Evolutionary conservation across 1,284 basidiomycete species (phyloP), one percentile per base, ranked within the genome.

Genomic region (Cryptococcus amylolentus): DNA sequence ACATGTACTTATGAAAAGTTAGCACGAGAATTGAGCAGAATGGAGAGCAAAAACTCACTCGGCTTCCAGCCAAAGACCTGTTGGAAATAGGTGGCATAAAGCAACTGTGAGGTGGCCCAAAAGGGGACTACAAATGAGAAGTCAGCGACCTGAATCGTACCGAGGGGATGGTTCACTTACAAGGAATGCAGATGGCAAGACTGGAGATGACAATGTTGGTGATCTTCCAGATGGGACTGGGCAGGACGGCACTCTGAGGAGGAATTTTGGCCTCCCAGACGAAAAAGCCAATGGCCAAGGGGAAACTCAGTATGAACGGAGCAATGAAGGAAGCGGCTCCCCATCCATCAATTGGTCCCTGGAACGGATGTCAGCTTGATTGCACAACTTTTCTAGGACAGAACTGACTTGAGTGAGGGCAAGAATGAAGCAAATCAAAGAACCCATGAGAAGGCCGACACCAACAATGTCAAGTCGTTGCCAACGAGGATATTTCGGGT

Each of bases 391-490:
- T 3, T 23, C 23, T 6, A 35, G 31, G 31, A 35, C 6, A 35
- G 31, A 10, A 35, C 31, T 6, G 6, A 35, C 31, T 53, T 73
- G 69, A 9, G 75, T 77, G 43, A 77, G 61, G 40, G 65, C 61
- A 39, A 77, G 64, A 61, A 75, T 75, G 67, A 77, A 75, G 54
- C 63, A 64, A 54, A 72, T 65, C 26, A 76, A 60, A 39, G 67
- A 55, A n/a, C 60, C 64, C 53, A 73, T 63, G 52, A 76, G 66
- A 35, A 72, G 52, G 42, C 65, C 20, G 10, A 74, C 72, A 46
- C 75, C 75, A 55, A 68, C 55, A 40, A 76, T 51, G 56, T 77
- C 75, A 57, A 76, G 66, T 26, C 71, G 66, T 60, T 75, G 74
- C 67, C 68, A 73, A 55, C 64, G 54, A 3, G 70, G 66, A 5